Conservation (phyloP, 805 yeast species). For the Tetrapisispora arboricola region DNA sequence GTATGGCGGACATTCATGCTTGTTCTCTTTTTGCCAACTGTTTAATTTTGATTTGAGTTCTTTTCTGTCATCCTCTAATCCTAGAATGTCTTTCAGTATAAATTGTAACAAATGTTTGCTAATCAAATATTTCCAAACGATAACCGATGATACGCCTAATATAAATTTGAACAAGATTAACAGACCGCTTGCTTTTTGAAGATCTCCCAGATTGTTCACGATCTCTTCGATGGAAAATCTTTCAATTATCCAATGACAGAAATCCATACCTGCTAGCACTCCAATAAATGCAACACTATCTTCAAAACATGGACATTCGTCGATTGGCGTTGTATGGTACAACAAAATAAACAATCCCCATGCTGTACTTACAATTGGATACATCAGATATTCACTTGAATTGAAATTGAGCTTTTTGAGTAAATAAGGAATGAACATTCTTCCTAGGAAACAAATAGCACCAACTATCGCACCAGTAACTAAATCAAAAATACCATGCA, state of each 20-base stretch:
- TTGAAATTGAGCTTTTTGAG: constrained; percentile 28
- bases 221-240: constrained; percentile 7
- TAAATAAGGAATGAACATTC: constrained; percentile 36
- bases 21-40: constrained; percentile 21
- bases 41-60: constrained; percentile 17
- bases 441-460: constrained; percentile 35
- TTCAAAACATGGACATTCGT: constrained; percentile 92
- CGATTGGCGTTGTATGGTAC: constrained; percentile 74
- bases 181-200: not conserved
- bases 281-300: constrained; percentile 91
- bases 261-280: constrained; percentile 68
- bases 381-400: constrained; percentile 17
- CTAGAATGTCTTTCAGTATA: constrained; percentile 28
- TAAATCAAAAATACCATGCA: constrained; percentile 89
- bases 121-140: constrained; percentile 56
- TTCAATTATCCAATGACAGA: constrained; percentile 44
- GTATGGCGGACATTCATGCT: constrained; percentile 35
- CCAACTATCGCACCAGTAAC: constrained; percentile 60
- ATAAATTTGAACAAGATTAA: constrained; percentile 32
- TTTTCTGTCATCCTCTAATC: constrained; percentile 18
- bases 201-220: constrained; percentile 7
- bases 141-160: constrained; percentile 53
- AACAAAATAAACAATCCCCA: constrained; percentile 44
- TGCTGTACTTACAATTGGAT: constrained; percentile 31
- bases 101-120: constrained; percentile 58